phyloP scores from a whole-genome alignment of 2,329 filamentous ascomycete species.

The Atkinsonella hypoxylon region DNA sequence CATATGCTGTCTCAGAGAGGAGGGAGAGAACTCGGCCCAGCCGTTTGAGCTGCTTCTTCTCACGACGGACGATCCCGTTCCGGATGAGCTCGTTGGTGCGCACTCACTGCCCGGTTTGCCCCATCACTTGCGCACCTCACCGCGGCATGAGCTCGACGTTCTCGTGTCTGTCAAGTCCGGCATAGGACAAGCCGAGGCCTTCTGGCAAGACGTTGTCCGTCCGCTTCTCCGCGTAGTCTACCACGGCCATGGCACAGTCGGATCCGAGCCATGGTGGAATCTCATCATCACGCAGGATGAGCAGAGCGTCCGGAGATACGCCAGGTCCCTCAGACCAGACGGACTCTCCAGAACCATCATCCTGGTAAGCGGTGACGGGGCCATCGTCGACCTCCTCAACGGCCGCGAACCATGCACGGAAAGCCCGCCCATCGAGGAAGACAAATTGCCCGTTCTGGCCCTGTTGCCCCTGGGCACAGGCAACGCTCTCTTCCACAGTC shows the following conservation, averaged over 20 bases:
- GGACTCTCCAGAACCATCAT: slow-evolving; percentile 45
- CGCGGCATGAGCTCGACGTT: slow-evolving; percentile 38
- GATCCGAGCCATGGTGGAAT: neutral
- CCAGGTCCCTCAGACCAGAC: slow-evolving; percentile 22
- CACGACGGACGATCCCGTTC: slow-evolving; percentile 17
- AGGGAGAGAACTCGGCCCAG: slow-evolving; percentile 12
- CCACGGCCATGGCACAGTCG: neutral
- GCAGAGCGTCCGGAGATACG: slow-evolving; percentile 53
- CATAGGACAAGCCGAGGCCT: slow-evolving; percentile 39
- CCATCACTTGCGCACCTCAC: slow-evolving; percentile 18
- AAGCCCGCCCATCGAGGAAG: neutral
- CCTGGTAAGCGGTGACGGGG: slow-evolving; percentile 80
- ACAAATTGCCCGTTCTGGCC: slow-evolving; percentile 31
- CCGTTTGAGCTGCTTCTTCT: slow-evolving; percentile 20
- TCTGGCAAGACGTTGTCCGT: slow-evolving; percentile 43
- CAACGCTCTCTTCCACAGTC: slow-evolving; percentile 52
- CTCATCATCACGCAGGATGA: slow-evolving; percentile 52
- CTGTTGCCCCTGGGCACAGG: slow-evolving; percentile 52
- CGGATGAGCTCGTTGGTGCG: slow-evolving; percentile 21
- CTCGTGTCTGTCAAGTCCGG: slow-evolving; percentile 59
- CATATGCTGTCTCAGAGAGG: slow-evolving; percentile 28
- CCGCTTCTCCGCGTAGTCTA: slow-evolving; percentile 38
- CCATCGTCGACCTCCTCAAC: slow-evolving; percentile 73
- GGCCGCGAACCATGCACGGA: slow-evolving; percentile 18
- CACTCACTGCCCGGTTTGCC: slow-evolving; percentile 25